phyloP scores from a whole-genome alignment of 2,329 filamentous ascomycete species.

The Scedosporium aurantiacum region DNA sequence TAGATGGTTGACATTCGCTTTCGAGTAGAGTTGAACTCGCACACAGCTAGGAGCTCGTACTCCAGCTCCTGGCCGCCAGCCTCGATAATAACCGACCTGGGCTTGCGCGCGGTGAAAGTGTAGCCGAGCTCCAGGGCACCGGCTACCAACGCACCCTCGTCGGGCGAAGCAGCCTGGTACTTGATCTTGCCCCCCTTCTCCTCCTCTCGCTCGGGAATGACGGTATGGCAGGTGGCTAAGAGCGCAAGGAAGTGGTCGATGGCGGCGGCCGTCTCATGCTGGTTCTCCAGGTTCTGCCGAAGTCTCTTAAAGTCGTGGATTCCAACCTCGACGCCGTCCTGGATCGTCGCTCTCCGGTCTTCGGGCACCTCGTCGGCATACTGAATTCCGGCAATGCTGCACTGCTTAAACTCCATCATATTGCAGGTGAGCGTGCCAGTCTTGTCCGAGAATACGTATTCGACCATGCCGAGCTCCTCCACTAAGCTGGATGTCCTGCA shows the following conservation, averaged over 20 bases:
- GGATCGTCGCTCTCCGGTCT: slow-evolving; percentile 71
- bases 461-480: slow-evolving; percentile 94
- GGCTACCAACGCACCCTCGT: slow-evolving; percentile 93
- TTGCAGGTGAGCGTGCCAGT: slow-evolving; percentile 94
- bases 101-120: slow-evolving; percentile 82
- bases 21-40: slow-evolving; percentile 84
- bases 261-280: slow-evolving; percentile 36
- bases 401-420: slow-evolving; percentile 97
- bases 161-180: slow-evolving; percentile 94
- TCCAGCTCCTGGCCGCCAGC: slow-evolving; percentile 62
- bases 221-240: slow-evolving; percentile 86
- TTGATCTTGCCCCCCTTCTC: slow-evolving; percentile 75
- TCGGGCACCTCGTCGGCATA: slow-evolving; percentile 89
- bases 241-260: slow-evolving; percentile 78
- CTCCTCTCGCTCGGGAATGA: slow-evolving; percentile 82
- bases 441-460: slow-evolving; percentile 98
- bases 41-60: slow-evolving; percentile 90
- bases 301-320: slow-evolving; percentile 78
- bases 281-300: slow-evolving; percentile 52
- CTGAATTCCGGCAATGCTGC: slow-evolving; percentile 83
- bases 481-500: slow-evolving; percentile 94
- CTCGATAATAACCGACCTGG: slow-evolving; percentile 74
- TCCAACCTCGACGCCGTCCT: slow-evolving; percentile 67
- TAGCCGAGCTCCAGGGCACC: slow-evolving; percentile 81
- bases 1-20: slow-evolving; percentile 98